Evolutionary conservation across 768 basidiomycete genomes (phyloP), one percentile per base, ranked within the genome.

Genomic region (Lentinula sp.): DNA sequence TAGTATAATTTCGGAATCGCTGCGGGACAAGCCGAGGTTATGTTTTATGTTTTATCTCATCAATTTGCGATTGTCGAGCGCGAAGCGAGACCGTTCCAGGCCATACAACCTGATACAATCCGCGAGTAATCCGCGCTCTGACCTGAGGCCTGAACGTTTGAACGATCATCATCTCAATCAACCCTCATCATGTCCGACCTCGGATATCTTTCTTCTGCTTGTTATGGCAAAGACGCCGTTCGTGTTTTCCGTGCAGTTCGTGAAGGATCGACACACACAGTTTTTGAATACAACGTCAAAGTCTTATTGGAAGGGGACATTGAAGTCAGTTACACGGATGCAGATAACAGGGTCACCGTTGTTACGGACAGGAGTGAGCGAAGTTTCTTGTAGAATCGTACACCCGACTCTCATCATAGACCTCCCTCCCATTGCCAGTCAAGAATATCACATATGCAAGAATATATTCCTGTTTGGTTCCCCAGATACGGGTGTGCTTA

Each of bases 141-240:
- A 23, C 23, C 23, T 23, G 23, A 23, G 23, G 23, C 23, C 23
- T 23, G 23, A 23, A 23, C 23, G 23, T 23, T 23, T 23, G 23
- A 23, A 23, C 23, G 23, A 23, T 23, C 23, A 23, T 23, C 23
- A 23, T 35, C 16, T 35, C 35, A 33, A 16, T 7, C 16, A 12
- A 23, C 16, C 41, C 23, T 23, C 23, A 23, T 23, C 23, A 62
- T 62, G 61, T 33, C 61, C n/a, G 55, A 59, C 6, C 61, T 64
- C 42, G 54, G 61, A 42, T 62, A 55, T 54, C 55, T 85, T 60
- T 70, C 75, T 2, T 67, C 71, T 18, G 87, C 91, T 1, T 83
- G 85, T 28, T 93, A 95, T 67, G 95, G 95, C 10, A 98, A 98
- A 76, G 88, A 93, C 73, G 86, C 88, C 64, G 84, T 98, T 16